Percentiles rank a stretch among this genome's conserved stretches.
Evolutionary conservation across 208 protist genomes (phyloP).

Genomic region (Trypanosoma theileri): DNA sequence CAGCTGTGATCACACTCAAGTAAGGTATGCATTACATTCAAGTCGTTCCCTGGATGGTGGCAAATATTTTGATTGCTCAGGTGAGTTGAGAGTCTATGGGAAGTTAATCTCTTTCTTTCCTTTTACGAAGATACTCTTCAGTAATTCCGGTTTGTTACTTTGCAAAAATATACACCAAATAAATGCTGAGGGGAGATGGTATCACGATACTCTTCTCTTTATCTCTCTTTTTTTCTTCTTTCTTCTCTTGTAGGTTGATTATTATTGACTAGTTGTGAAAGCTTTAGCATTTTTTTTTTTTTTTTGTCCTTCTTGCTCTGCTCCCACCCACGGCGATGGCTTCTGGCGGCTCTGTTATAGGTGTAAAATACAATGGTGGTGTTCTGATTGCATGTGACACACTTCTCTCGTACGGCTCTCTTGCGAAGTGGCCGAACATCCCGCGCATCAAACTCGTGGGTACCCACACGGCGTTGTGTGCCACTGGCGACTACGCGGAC

Average conservation of each 20-base stretch:
- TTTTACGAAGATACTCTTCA: too few species aligned
- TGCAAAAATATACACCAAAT: neutral
- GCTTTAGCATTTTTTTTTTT: slow-evolving; percentile 5
- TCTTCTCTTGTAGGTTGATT: neutral
- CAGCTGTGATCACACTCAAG: too few species aligned
- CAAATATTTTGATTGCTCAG: too few species aligned
- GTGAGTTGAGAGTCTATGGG: too few species aligned
- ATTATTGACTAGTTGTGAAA: neutral
- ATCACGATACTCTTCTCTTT: neutral
- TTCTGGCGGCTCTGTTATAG: slow-evolving; percentile 96
- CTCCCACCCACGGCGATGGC: slow-evolving; percentile 61
- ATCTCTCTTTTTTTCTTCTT: slow-evolving; percentile 4
- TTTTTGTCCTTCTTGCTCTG: slow-evolving; percentile 1
- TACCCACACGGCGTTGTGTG: slow-evolving; percentile 88
- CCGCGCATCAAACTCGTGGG: slow-evolving; percentile 90
- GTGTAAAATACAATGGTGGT: slow-evolving; percentile 96
- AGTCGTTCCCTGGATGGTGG: too few species aligned
- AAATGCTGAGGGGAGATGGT: neutral
- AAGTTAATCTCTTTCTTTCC: too few species aligned
- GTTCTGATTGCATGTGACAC: slow-evolving; percentile 96
- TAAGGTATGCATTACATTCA: too few species aligned
- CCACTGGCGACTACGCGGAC: slow-evolving; percentile 95
- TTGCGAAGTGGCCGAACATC: slow-evolving; percentile 95
- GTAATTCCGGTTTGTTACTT: too few species aligned
- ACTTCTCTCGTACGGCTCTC: slow-evolving; percentile 96